These are phyloP conservation scores for Coniella vitis DNA, from an alignment of 2,329 filamentous ascomycete species.

Conservation along the genomic window DNA sequence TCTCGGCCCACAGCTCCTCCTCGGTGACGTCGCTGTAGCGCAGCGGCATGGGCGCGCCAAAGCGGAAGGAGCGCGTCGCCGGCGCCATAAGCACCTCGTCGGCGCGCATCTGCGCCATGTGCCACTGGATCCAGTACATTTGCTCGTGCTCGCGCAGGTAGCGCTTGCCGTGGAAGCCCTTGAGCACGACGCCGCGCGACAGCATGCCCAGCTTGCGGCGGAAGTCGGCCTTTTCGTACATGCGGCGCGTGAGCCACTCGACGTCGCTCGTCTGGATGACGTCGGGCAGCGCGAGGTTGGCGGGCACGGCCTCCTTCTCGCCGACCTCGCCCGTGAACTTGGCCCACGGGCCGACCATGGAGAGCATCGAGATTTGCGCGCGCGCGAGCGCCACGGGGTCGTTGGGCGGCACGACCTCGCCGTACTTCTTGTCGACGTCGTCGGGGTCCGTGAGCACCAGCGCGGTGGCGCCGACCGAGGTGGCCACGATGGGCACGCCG, in stretches of 20 bases:
- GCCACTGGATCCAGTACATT: slow-evolving; percentile 45
- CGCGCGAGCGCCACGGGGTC: slow-evolving; percentile 53
- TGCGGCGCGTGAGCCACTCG: slow-evolving; percentile 44
- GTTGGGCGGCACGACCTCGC: slow-evolving; percentile 58
- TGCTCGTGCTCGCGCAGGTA: slow-evolving; percentile 58
- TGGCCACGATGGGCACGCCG: slow-evolving; percentile 49
- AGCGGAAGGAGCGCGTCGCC: slow-evolving; percentile 18
- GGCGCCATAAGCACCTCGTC: slow-evolving; percentile 13
- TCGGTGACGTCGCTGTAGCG: slow-evolving; percentile 18
- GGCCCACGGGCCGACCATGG: slow-evolving; percentile 55
- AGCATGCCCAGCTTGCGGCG: slow-evolving; percentile 52
- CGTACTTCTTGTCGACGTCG: slow-evolving; percentile 42
- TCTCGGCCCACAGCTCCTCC: slow-evolving; percentile 18
- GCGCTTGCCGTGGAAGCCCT: slow-evolving; percentile 51
- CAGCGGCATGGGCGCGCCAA: slow-evolving; percentile 17
- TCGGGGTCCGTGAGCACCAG: slow-evolving; percentile 49
- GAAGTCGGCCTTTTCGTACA: slow-evolving; percentile 53
- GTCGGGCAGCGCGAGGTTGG: slow-evolving; percentile 23
- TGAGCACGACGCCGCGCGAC: slow-evolving; percentile 50
- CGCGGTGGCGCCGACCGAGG: slow-evolving; percentile 48
- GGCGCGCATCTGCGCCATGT: slow-evolving; percentile 25
- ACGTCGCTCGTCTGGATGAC: slow-evolving; percentile 43
- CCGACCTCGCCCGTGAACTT: slow-evolving; percentile 46
- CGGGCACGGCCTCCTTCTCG: slow-evolving; percentile 28
- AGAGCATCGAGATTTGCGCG: slow-evolving; percentile 56